These are phyloP conservation scores for Colletotrichum chrysophilum DNA, from an alignment of 2,329 filamentous ascomycete species.

Conservation along the genomic window DNA sequence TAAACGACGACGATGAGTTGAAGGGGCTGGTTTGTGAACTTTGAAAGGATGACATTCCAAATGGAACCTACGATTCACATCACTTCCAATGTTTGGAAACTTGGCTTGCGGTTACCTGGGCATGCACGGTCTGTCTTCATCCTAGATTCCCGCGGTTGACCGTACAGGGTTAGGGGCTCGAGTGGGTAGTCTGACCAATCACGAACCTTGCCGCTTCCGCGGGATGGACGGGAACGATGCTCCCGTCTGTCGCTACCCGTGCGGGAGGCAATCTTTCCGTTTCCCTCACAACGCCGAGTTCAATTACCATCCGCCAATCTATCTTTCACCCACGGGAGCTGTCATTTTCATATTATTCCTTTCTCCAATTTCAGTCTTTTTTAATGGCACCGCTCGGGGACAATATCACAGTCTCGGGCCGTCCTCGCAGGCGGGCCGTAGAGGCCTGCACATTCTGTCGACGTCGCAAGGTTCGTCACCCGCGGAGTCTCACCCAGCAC, in stretches of 20 bases:
- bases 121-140: neutral
- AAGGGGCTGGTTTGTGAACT: neutral
- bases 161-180: neutral
- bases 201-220: neutral
- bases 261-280: neutral
- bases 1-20: neutral
- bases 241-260: neutral
- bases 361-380: neutral
- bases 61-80: neutral
- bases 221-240: neutral
- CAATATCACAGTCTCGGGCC: slow-evolving; percentile 2
- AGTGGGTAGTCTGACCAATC: neutral
- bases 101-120: neutral
- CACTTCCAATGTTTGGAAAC: neutral
- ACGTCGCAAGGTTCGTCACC: slow-evolving; percentile 30
- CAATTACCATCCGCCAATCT: neutral
- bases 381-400: neutral
- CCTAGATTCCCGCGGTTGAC: neutral
- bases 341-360: neutral
- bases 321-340: neutral
- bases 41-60: neutral
- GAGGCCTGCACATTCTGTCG: slow-evolving; percentile 36
- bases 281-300: neutral
- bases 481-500: neutral
- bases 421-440: slow-evolving; percentile 29